Evolutionary conservation across 2,329 filamentous ascomycete genomes (phyloP), one percentile per base, ranked within the genome.

Genomic region (Seiridium cupressi): DNA sequence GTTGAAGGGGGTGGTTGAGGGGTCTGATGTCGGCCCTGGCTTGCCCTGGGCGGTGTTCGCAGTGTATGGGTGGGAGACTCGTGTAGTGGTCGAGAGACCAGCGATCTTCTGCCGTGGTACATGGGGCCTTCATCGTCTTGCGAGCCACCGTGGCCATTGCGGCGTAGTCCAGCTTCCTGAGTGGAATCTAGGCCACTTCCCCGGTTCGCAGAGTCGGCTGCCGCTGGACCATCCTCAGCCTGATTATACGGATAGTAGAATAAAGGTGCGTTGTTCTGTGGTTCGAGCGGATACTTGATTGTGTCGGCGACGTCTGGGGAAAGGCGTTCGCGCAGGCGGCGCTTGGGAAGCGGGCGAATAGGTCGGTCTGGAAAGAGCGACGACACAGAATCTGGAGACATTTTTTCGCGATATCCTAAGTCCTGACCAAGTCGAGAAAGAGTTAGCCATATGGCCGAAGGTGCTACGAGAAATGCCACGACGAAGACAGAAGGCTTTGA

Each of bases 301-400:
- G 89, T 86, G 57, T 90, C 89, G 60, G 91, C 92, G 68, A 91
- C 88, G 73, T 96, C 92, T 62, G 91, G 89, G 38, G 94, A 93
- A 57, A 99, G 82, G 60, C 92, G 88, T 73, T 95, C 93, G 69
- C 93, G 91, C 58, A 99, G 84, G 65, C 91, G 89, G 70, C 93
- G 90, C 77, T 91, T 95, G 48, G 95, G 95, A 62, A 99, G 80
- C 60, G 95, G 95, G 72, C 93, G 89, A 73, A 99, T 99, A 62
- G 94, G 90, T 75, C 95, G 89, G 73, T 96, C 91, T 66, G 92
- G 92, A 73, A 91, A 96, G 70, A 92, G 82, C 61, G 90, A 87
- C 62, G 92, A 95, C 64, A 88, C 83, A 61, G 90, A 89, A 80
- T 97, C 92, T 65, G 87, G 80, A 70, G 85, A 86, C 84, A 89